Evolutionary conservation across 352 stramenopile genomes (phyloP).

Genomic region (Phytopythium delawarense): DNA sequence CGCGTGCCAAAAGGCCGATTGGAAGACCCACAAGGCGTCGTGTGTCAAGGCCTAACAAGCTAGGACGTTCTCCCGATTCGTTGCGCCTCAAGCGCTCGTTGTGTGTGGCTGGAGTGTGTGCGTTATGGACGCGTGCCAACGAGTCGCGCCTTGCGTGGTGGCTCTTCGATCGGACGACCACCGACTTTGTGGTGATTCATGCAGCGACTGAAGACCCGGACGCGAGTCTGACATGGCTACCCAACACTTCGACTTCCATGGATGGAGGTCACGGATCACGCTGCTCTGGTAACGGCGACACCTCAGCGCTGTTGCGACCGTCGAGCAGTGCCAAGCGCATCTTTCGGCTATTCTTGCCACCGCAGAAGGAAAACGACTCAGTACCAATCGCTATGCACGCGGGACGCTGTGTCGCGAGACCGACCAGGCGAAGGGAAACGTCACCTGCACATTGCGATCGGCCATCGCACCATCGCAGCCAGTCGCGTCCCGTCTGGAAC

Average conservation of each 20-base stretch:
- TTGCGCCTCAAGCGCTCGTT: not conserved
- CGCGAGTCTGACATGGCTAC: not conserved
- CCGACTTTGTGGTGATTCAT: not conserved
- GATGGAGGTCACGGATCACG: not conserved
- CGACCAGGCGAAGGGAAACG: not conserved
- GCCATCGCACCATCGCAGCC: slow-evolving; percentile 8
- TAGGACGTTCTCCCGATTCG: not conserved
- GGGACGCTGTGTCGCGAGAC: not conserved
- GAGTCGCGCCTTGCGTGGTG: not conserved
- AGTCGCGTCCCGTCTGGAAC: slow-evolving; percentile 8
- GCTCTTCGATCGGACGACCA: not conserved
- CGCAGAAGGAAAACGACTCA: not conserved
- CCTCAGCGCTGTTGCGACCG: not conserved
- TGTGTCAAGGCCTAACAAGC: slow-evolving; percentile 23
- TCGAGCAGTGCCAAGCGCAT: not conserved
- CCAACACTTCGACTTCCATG: not conserved
- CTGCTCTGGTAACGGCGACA: not conserved
- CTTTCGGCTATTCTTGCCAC: not conserved
- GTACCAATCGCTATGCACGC: not conserved
- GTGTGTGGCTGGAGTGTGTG: not conserved
- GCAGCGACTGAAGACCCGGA: not conserved
- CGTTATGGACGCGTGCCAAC: not conserved
- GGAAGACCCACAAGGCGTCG: slow-evolving; percentile 74
- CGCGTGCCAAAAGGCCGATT: slow-evolving; percentile 82
- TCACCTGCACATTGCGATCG: not conserved